phyloP scores from a whole-genome alignment of 2,329 filamentous ascomycete genomes.

The Colletotrichum limetticola region DNA sequence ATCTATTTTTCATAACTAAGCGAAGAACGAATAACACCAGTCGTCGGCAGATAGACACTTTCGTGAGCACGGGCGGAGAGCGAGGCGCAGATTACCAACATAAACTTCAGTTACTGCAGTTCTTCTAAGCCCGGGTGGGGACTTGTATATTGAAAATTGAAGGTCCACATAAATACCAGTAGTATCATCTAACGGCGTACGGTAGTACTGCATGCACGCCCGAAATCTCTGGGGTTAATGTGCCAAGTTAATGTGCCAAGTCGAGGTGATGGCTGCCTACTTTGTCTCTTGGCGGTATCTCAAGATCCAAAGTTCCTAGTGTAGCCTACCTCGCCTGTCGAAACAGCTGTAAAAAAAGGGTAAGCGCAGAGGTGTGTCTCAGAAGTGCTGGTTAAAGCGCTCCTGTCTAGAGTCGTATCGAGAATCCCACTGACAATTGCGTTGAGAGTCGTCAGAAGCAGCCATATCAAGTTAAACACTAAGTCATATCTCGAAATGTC shows the following conservation, averaged over 20 bases:
- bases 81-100: background rate
- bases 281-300: background rate
- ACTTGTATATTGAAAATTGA: background rate
- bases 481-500: too few relatives aligned
- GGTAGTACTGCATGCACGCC: background rate
- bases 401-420: background rate
- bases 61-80: background rate
- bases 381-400: background rate
- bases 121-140: too few relatives aligned
- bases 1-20: too few relatives aligned
- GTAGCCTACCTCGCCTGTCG: background rate
- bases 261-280: background rate
- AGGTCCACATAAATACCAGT: background rate
- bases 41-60: background rate
- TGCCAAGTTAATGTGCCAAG: background rate
- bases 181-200: background rate
- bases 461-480: too few relatives aligned
- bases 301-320: background rate
- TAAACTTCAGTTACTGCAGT: background rate
- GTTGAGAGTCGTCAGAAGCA: too few relatives aligned
- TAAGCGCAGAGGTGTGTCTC: background rate
- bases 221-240: background rate
- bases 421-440: background rate
- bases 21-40: too few relatives aligned
- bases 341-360: background rate